Conservation (phyloP, 441 rosid species). For the Populus tomentosa region DNA sequence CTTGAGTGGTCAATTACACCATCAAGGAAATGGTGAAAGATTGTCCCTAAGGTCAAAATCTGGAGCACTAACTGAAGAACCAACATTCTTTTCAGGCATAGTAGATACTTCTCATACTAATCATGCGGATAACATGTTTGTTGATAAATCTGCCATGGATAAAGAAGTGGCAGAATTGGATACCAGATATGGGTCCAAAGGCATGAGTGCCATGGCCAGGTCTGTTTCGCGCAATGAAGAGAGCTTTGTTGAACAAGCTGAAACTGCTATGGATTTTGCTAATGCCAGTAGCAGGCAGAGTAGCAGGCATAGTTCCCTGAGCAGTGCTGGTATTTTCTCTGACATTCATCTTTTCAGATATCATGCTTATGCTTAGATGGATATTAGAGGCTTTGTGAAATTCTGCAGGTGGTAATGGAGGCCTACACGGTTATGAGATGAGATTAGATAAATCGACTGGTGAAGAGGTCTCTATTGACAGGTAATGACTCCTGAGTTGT, state of each 20-base stretch:
- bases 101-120: neutral
- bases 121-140: neutral
- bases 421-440: neutral
- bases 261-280: neutral
- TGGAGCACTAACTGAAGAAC: neutral
- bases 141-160: neutral
- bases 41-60: neutral
- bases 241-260: neutral
- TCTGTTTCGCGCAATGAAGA: neutral
- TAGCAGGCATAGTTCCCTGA: constrained; percentile 12
- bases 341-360: neutral
- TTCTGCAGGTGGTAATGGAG: neutral
- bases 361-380: constrained; percentile 18
- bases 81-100: neutral
- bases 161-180: neutral
- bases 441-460: neutral
- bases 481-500: neutral
- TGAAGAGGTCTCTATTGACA: neutral
- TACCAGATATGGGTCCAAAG: neutral
- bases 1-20: neutral
- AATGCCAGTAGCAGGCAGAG: constrained; percentile 20
- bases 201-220: neutral
- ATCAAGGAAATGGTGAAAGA: neutral
- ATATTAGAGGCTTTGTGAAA: neutral
- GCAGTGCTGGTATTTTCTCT: neutral